These are phyloP conservation scores for Magnaporthiopsis incrustans DNA, from an alignment of 2,329 filamentous ascomycete species.

Conservation along the genomic window DNA sequence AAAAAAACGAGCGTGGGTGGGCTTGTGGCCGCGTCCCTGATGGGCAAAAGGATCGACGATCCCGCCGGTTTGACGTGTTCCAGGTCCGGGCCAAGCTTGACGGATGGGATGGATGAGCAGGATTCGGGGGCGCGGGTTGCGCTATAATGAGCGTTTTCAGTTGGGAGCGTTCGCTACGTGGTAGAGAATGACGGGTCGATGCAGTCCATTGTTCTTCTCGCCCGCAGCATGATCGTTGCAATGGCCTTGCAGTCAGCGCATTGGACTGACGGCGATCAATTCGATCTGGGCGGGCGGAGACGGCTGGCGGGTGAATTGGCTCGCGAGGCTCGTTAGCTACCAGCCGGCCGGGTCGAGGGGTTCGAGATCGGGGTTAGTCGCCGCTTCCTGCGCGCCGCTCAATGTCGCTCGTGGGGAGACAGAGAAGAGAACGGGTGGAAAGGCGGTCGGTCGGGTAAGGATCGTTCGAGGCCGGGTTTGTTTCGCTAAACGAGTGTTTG, in stretches of 20 bases:
- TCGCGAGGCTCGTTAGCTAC: background rate
- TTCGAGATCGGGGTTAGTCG: background rate
- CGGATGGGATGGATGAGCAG: background rate
- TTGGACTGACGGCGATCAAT: background rate
- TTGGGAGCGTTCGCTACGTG: background rate
- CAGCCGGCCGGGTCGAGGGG: background rate
- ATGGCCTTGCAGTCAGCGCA: slow-evolving; percentile 11
- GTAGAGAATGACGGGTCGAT: slow-evolving; percentile 12
- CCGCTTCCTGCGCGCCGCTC: background rate
- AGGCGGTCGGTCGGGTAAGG: background rate
- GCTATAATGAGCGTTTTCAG: background rate
- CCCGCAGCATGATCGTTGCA: slow-evolving; percentile 14
- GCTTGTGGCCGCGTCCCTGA: background rate
- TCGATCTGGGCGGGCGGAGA: background rate
- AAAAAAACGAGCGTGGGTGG: slow-evolving; percentile 14
- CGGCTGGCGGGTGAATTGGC: background rate
- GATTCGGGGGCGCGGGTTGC: background rate
- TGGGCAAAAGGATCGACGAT: background rate
- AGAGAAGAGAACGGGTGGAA: background rate
- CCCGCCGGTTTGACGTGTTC: background rate
- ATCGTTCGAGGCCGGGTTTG: background rate
- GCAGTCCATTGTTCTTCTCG: slow-evolving; percentile 16
- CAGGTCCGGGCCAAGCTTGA: background rate
- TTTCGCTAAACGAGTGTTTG: background rate
- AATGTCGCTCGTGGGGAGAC: background rate